These are phyloP conservation scores for Cynanchum wilfordii DNA, from an alignment of 257 asterid species.

Conservation along the genomic window DNA sequence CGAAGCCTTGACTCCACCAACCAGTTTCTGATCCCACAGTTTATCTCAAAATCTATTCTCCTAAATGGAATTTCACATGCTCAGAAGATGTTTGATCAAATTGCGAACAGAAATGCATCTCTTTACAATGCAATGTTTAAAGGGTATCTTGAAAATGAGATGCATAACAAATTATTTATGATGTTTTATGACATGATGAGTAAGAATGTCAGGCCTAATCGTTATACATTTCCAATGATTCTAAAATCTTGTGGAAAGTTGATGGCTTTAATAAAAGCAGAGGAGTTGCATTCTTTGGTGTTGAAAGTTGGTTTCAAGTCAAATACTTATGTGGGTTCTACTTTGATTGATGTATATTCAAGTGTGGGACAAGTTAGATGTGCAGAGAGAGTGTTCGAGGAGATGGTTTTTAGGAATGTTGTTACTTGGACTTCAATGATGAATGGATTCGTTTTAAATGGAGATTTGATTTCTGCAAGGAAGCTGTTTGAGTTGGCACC, in stretches of 20 bases:
- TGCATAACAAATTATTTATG: slow-evolving; percentile 32
- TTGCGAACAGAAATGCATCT: slow-evolving; percentile 44
- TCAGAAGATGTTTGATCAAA: slow-evolving; percentile 57
- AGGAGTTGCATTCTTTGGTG: slow-evolving; percentile 49
- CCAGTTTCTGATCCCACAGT: slow-evolving; percentile 44
- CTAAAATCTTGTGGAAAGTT: slow-evolving; percentile 62
- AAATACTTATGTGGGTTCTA: slow-evolving; percentile 40
- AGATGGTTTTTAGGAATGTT: slow-evolving; percentile 72
- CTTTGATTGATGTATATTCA: slow-evolving; percentile 69
- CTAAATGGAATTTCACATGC: slow-evolving; percentile 31
- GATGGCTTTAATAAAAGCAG: slow-evolving; percentile 52
- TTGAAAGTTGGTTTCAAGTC: slow-evolving; percentile 21
- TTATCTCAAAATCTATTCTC: slow-evolving; percentile 46
- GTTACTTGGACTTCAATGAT: slow-evolving; percentile 89
- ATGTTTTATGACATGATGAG: slow-evolving; percentile 57
- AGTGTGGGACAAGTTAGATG: slow-evolving; percentile 28
- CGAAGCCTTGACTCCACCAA: slow-evolving; percentile 33
- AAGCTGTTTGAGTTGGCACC: slow-evolving; percentile 76
- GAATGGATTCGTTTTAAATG: slow-evolving; percentile 45
- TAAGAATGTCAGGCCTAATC: slow-evolving; percentile 51
- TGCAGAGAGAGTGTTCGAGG: slow-evolving; percentile 58
- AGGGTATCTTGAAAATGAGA: slow-evolving; percentile 57
- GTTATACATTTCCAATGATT: slow-evolving; percentile 64
- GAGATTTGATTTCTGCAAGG: slow-evolving; percentile 57
- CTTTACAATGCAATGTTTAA: slow-evolving; percentile 69